Evolutionary conservation across 1,139 yeast species (phyloP), one percentile per base, ranked within the genome.

Genomic region (Scheffersomyces cryptocercus): DNA sequence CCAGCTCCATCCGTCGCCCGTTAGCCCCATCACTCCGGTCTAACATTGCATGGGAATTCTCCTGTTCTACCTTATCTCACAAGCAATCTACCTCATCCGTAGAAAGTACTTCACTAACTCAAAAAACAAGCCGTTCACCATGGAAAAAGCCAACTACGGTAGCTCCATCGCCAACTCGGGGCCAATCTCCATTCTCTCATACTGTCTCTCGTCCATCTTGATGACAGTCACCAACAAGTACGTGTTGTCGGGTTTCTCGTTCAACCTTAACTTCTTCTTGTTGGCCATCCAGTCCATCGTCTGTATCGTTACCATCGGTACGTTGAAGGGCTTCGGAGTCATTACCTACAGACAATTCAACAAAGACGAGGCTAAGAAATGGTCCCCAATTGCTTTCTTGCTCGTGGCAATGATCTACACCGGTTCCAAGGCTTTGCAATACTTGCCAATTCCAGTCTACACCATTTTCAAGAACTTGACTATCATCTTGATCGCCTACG

Each of bases 141-240:
- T 71, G 77, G 77, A 71, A 33, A 47, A 48, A 29, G 61, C 62
- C 40, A 41, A 58, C n/a, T 58, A 66, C 29, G 55, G 68, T 32
- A 47, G 62, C 43, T 67, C 75, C 43, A 58, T 85, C 41, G 85
- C 82, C 57, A 89, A 89, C 75, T 84, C 89, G 47, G 96, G 93
- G 26, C 91, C 95, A 15, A 77, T 88, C 54, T 90, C 97, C 44
- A 88, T 91, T 57, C 67, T 84, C 50, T 79, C 89, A 35, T 93
- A 93, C 81, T 93, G 98, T 76, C 77, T 80, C 47, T 87, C 98
- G 28, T 93, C 98, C 20, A 91, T 93, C 58, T 72, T 91, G 67
- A 93, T 93, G 99, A 93, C 99, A n/a, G 88, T 91, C 50, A 91
- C 98, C 49, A 93, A 93, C 78, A 93, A 93, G 72, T 90, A 83